phyloP scores from a whole-genome alignment of 805 yeast species.

The Nakazawaea wyomingensis region DNA sequence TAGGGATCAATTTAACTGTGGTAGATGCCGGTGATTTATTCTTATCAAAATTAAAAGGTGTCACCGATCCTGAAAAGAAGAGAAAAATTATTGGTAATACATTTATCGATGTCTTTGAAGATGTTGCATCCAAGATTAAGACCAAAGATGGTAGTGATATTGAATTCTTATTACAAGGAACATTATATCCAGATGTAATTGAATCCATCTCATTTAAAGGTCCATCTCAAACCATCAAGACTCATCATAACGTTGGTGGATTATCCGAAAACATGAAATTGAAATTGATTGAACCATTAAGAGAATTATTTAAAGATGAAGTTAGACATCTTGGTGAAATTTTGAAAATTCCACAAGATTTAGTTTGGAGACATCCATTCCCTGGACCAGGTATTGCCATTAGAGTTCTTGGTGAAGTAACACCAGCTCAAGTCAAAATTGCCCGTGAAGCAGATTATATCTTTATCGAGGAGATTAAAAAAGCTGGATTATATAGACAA shows the following conservation, averaged over 20 bases:
- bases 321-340: slow-evolving; percentile 94
- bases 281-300: slow-evolving; percentile 95
- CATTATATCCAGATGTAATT: slow-evolving; percentile 96
- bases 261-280: slow-evolving; percentile 96
- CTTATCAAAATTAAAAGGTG: slow-evolving; percentile 80
- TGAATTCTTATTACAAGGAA: slow-evolving; percentile 93
- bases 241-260: slow-evolving; percentile 99
- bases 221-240: slow-evolving; percentile 98
- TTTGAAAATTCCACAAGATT: slow-evolving; percentile 91
- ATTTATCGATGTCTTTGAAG: slow-evolving; percentile 94
- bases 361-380: slow-evolving; percentile 99
- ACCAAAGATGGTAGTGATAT: slow-evolving; percentile 88
- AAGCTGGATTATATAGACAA: slow-evolving; percentile 86
- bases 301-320: slow-evolving; percentile 98
- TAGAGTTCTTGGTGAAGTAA: slow-evolving; percentile 95
- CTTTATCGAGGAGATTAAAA: slow-evolving; percentile 92
- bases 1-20: slow-evolving; percentile 91
- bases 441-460: slow-evolving; percentile 97
- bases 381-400: slow-evolving; percentile 99
- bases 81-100: slow-evolving; percentile 98
- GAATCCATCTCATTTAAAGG: slow-evolving; percentile 99
- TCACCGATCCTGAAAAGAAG: slow-evolving; percentile 98
- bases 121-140: slow-evolving; percentile 86
- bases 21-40: slow-evolving; percentile 93
- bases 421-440: slow-evolving; percentile 86